Evolutionary conservation across 768 basidiomycete species (phyloP).

Genomic region (Floccularia luteovirens): DNA sequence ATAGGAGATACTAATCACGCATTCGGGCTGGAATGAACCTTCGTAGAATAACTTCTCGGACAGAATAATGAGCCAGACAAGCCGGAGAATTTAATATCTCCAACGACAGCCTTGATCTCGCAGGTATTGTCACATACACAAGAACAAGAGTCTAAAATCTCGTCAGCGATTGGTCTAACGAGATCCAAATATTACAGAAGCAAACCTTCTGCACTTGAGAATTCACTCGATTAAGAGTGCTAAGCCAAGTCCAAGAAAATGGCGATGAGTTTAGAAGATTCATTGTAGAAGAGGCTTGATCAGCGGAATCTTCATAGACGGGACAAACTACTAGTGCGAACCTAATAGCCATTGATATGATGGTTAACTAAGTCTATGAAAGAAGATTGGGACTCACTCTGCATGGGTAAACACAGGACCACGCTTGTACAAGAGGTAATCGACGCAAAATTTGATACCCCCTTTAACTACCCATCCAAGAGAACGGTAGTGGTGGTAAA

Average conservation of each 20-base stretch:
- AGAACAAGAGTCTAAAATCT: conserved; percentile 73
- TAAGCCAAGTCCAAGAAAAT: conserved; percentile 92
- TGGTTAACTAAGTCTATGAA: not conserved
- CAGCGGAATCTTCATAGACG: conserved; percentile 77
- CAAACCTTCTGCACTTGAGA: conserved; percentile 92
- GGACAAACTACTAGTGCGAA: conserved; percentile 91
- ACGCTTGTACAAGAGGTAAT: conserved; percentile 89
- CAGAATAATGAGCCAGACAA: conserved; percentile 67
- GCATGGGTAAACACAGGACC: conserved; percentile 95
- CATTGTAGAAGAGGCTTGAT: conserved; percentile 58
- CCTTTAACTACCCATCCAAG: conserved; percentile 96
- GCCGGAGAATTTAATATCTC: conserved; percentile 60
- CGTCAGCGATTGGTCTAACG: not conserved
- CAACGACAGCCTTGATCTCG: conserved; percentile 45
- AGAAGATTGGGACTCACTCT: conserved; percentile 50
- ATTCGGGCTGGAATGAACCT: conserved; percentile 89
- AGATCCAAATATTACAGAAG: not conserved
- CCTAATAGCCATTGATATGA: conserved; percentile 28
- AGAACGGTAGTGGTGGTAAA: conserved; percentile 92
- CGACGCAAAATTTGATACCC: conserved; percentile 96
- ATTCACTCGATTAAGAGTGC: conserved; percentile 94
- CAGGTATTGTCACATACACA: conserved; percentile 89
- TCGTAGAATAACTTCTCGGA: conserved; percentile 78
- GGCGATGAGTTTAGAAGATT: conserved; percentile 59
- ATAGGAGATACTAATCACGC: conserved; percentile 63